Percentiles rank a stretch among this genome's conserved stretches.
phyloP scores from a whole-genome alignment of 805 yeast genomes.

The Suhomyces canberraensis region DNA sequence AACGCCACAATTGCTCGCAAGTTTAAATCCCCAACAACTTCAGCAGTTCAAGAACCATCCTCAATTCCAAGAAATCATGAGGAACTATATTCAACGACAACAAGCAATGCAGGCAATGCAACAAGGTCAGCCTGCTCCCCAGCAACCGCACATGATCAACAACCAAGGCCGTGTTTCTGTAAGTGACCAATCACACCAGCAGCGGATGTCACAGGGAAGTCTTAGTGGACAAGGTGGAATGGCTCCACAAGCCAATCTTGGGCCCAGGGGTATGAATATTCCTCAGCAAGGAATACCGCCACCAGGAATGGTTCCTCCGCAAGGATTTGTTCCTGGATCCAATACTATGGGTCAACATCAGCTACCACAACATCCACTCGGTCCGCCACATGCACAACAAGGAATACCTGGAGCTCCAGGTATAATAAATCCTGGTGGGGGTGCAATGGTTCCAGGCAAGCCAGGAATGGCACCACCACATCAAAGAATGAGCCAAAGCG shows the following conservation, averaged over 20 bases:
- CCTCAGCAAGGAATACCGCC: slow-evolving; percentile 3
- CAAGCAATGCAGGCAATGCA: slow-evolving; percentile 35
- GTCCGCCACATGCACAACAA: background rate
- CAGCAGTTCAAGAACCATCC: slow-evolving; percentile 43
- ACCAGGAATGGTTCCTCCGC: slow-evolving; percentile 3
- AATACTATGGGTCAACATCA: background rate
- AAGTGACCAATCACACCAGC: slow-evolving; percentile 3
- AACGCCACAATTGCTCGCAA: slow-evolving; percentile 22
- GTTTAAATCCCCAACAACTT: slow-evolving; percentile 40
- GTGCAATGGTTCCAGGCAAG: background rate
- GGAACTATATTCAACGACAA: slow-evolving; percentile 38
- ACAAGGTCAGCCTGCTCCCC: slow-evolving; percentile 11
- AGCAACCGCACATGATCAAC: slow-evolving; percentile 6
- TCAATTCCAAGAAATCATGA: slow-evolving; percentile 40
- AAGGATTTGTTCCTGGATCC: slow-evolving; percentile 1
- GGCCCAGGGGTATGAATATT: background rate
- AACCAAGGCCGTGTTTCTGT: slow-evolving; percentile 1
- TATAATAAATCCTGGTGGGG: background rate
- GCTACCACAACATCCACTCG: background rate
- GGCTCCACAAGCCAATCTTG: background rate
- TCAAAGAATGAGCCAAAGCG: background rate
- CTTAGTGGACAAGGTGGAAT: background rate
- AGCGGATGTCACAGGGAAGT: slow-evolving; percentile 4
- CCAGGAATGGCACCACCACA: background rate
- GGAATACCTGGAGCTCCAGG: background rate